Base-by-base conservation (phyloP, 2,329 filamentous ascomycete genomes). In the Venturia aucupariae region DNA sequence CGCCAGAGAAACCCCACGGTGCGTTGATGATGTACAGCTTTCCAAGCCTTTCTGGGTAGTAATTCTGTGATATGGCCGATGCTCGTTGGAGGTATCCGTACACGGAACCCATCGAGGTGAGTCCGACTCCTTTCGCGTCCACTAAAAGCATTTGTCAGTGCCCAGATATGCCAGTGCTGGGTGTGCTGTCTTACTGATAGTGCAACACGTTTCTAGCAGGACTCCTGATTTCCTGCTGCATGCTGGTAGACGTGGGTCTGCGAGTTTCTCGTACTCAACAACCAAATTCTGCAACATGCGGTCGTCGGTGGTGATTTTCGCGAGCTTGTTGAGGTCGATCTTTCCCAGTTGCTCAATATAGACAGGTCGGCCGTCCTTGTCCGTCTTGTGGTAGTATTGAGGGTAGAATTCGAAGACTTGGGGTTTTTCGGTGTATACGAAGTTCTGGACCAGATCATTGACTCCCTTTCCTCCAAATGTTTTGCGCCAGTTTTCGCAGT, bases 321-420 rank as follows among this genome's bases (percentile, higher is more conserved):
- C 89, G 86, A 97, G 92, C 74, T 88, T 88, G 64, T 79, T 86
- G 69, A 99, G 82, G 79, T 99, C 90, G 76, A 97, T 94, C 71
- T 92, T 92, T 76, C 94, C 94, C 65, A 97, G 84, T 75, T 94
- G 89, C 79, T 99, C 94, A 73, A 97, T 96, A 82, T 99, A 99
- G 69, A 97, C 86, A 62, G 94, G 94, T 70, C 94, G 90, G 70
- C 94, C 94, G 80, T 97, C 94, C 92, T 91, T 92, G 79, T 94
- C 90, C 15, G 87, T 93, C 82, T 97, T 97, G 85, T 99, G 94
- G 81, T 99, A 99, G 82, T 94, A 99, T 80, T 99, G 94, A 60
- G 91, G 91, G 80, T 99, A 99, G 82, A 90, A 96, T 78, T 93
- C 81, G 77, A 90, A 90, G 66, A 99, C 84, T 74, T 93, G 76